phyloP scores from a whole-genome alignment of 768 basidiomycete species.

The button mushroom (Agaricus bisporus) region DNA sequence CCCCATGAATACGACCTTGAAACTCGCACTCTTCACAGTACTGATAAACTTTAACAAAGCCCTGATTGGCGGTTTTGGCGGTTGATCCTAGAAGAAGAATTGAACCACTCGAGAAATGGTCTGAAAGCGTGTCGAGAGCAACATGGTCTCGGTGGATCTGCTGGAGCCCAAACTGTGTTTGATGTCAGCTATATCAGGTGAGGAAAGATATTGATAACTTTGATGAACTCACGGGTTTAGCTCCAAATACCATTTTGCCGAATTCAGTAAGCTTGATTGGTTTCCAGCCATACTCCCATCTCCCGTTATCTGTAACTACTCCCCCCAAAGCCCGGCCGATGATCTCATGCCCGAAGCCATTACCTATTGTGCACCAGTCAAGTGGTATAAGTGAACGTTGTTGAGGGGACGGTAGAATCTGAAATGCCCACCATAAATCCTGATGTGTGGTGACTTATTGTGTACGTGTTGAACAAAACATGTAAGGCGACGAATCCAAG shows the following conservation, averaged over 20 bases:
- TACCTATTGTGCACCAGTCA: slow-evolving; percentile 37
- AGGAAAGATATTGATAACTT: too few relatives aligned
- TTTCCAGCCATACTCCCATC: not conserved
- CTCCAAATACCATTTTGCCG: not conserved
- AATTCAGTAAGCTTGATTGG: not conserved
- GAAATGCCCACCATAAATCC: not conserved
- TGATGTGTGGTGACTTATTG: not conserved
- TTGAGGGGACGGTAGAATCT: not conserved
- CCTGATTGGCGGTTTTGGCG: not conserved
- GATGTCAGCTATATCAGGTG: not conserved
- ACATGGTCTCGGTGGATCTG: slow-evolving; percentile 27
- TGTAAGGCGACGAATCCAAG: slow-evolving; percentile 17
- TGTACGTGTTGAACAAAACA: slow-evolving; percentile 52
- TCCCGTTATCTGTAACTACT: slow-evolving; percentile 38
- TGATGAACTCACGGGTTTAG: slow-evolving; percentile 24
- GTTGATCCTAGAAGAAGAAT: slow-evolving; percentile 61
- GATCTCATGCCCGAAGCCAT: slow-evolving; percentile 86
- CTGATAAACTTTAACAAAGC: not conserved
- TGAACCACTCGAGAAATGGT: slow-evolving; percentile 43
- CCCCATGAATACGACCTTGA: slow-evolving; percentile 10
- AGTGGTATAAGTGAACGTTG: not conserved
- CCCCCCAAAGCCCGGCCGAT: slow-evolving; percentile 72
- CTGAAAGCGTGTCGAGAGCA: slow-evolving; percentile 55
- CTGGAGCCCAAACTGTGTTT: slow-evolving; percentile 37
- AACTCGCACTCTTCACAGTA: slow-evolving; percentile 18